Conservation (phyloP, 495 filamentous ascomycete genomes). For the Xylaria scruposa region DNA sequence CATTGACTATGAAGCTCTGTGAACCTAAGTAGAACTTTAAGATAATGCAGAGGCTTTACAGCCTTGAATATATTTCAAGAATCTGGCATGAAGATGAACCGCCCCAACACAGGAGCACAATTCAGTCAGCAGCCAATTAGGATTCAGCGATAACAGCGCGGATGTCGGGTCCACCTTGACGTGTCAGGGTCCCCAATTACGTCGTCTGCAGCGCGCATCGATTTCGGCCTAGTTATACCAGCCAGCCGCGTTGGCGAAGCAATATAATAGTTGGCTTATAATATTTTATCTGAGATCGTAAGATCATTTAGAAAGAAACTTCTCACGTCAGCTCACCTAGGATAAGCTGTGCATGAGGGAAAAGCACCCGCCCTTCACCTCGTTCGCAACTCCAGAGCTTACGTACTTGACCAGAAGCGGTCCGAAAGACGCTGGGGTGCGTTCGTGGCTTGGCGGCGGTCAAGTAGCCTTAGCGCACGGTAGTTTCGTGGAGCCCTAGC, state of each 20-base stretch:
- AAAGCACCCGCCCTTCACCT: not conserved
- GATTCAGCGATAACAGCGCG: constrained; percentile 13
- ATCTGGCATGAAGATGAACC: not conserved
- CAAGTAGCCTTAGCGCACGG: not conserved
- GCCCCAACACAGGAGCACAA: too few relatives aligned
- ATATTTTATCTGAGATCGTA: not conserved
- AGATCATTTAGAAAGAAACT: not conserved
- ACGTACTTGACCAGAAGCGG: not conserved
- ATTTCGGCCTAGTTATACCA: not conserved
- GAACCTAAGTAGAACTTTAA: not conserved
- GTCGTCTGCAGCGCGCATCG: not conserved
- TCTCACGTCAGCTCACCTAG: not conserved
- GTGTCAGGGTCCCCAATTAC: not conserved
- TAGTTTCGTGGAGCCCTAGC: not conserved
- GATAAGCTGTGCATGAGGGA: not conserved
- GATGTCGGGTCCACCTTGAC: constrained; percentile 8
- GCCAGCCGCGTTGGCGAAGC: not conserved
- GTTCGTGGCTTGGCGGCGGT: constrained; percentile 8
- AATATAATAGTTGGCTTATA: not conserved
- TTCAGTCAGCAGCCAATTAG: constrained; percentile 9
- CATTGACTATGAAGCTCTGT: not conserved
- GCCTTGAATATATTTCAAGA: not conserved
- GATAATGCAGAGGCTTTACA: not conserved
- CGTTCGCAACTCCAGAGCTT: not conserved
- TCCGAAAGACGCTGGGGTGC: not conserved